Evolutionary conservation across 352 stramenopile genomes (phyloP).

Genomic region (Blastocystis sp.): DNA sequence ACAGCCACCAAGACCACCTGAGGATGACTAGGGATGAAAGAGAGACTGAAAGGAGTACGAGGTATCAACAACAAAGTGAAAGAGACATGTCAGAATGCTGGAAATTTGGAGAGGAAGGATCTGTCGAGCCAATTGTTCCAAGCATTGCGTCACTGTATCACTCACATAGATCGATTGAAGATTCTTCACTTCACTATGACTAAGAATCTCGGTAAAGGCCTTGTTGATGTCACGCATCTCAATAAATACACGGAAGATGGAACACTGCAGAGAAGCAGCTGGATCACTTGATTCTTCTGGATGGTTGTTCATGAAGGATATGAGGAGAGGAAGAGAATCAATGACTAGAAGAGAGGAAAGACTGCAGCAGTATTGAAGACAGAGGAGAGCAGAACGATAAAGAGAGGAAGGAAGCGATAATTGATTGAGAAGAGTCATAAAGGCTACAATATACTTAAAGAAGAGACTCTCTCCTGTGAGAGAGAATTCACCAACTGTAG

Average conservation of each 20-base stretch:
- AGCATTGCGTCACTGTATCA: not conserved
- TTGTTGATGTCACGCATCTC: conserved; percentile 54
- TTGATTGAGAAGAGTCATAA: not conserved
- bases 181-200: not conserved
- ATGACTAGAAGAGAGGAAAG: conserved; percentile 39
- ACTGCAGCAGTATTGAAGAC: not conserved
- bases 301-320: conserved; percentile 40
- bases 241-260: conserved; percentile 9
- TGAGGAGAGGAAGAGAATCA: not conserved
- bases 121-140: not conserved
- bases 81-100: not conserved
- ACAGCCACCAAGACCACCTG: not conserved
- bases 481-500: not conserved
- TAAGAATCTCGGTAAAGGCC: not conserved
- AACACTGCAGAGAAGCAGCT: not conserved
- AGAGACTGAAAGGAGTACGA: not conserved
- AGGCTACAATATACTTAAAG: not conserved
- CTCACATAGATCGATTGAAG: not conserved
- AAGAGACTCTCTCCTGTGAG: not conserved
- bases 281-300: not conserved
- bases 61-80: not conserved
- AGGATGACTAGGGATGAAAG: not conserved
- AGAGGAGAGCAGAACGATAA: not conserved
- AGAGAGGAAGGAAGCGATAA: not conserved
- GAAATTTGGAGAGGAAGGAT: conserved; percentile 41